Base-by-base conservation (phyloP, 164 flowering plant species). In the Taxillus chinensis region DNA sequence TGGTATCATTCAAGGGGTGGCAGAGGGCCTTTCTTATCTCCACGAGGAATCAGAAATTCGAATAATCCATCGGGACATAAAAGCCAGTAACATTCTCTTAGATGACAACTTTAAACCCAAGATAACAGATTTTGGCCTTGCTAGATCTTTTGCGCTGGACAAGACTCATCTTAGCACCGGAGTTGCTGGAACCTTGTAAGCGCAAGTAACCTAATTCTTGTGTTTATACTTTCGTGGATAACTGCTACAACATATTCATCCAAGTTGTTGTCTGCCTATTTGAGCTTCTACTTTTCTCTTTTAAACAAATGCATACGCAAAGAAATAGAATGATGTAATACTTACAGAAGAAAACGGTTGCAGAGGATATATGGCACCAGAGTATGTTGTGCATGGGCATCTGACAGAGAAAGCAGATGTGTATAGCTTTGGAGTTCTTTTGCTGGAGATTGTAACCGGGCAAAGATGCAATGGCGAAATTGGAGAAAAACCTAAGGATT, bases 61-160 rank as follows among this genome's bases (percentile, higher is more conserved):
- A 62, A 63, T 68, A 15, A 42, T 58, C 8, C 61, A 58, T 15
- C 13, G 61, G 6, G 59, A 57, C 15, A 67, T 67, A 9, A 67
- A 67, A 55, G 70, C 70, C 39, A 67, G 70, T 48, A 67, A 67
- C 15, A 27, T 58, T 12, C 61, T 58, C 7, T 15, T 58, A 14
- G 61, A 58, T 40, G 61, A 58, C 37, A 40, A 40, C 13, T 58
- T 58, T 10, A 58, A 58, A 68, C 40, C 58, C 40, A 55, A 55
- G 58, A 55, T 55, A 55, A 55, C 58, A 55, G 58, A 55, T 38
- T 55, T 55, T 15, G 58, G 58, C 58, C 58, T 55, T 16, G 58
- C 58, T 6, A 17, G 76, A 65, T 71, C 76, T 45, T 80, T 77
- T 52, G 70, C 69, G 45, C 74, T 61, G 13, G 64, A 60, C 27